Conservation (phyloP, 2,329 filamentous ascomycete species). For the Cladobotryum mycophilum region DNA sequence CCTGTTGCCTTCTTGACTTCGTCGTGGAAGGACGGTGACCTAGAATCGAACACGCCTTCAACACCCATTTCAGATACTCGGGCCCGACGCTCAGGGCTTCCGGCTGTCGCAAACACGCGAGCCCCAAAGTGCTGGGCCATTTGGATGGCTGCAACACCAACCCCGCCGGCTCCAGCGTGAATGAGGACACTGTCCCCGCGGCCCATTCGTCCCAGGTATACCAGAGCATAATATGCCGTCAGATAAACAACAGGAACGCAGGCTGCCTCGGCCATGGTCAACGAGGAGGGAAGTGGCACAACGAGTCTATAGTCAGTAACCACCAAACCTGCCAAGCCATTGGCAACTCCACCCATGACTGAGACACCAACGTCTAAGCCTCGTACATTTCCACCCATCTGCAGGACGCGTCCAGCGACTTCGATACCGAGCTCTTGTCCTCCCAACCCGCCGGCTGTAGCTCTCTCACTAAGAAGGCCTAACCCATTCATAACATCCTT, state of each 20-base stretch:
- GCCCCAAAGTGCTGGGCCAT: conserved; percentile 28
- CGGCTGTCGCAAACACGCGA: conserved; percentile 32
- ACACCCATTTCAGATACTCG: conserved; percentile 19
- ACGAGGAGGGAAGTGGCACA: no score
- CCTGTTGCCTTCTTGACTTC: conserved; percentile 21
- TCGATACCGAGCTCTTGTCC: no score
- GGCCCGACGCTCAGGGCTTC: conserved; percentile 21
- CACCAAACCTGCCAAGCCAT: no score
- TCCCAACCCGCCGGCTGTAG: no score
- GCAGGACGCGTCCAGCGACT: no score
- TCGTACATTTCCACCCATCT: no score
- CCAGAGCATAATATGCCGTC: conserved; percentile 24
- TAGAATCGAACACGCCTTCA: conserved; percentile 28
- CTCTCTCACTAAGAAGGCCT: no score
- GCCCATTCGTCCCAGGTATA: conserved; percentile 17
- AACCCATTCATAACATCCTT: no score
- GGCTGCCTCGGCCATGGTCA: conserved; percentile 21
- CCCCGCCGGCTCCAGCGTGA: conserved; percentile 29
- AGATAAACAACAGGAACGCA: conserved; percentile 21
- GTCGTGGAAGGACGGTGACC: conserved; percentile 22
- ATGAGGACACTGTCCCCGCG: conserved; percentile 27
- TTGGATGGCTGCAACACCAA: conserved; percentile 33
- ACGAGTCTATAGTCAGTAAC: no score
- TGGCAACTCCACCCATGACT: no score
- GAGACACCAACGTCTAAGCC: no score